Conservation (phyloP, 2,329 filamentous ascomycete genomes). For the Dactylellina sp. region DNA sequence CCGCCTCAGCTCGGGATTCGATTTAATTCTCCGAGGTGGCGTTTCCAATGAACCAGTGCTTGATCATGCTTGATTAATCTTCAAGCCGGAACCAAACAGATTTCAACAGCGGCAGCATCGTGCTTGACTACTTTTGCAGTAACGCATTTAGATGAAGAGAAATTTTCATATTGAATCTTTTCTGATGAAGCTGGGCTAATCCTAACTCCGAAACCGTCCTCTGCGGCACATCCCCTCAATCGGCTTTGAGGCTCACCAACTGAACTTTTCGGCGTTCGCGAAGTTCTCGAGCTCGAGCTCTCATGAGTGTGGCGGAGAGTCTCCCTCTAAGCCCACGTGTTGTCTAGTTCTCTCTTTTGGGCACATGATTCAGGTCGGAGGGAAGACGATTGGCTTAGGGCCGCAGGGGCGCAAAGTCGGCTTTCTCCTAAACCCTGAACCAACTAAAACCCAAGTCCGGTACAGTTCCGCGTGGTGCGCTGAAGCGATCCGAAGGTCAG, state of each 20-base stretch:
- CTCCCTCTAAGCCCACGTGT: conserved; percentile 5
- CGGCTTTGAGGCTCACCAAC: background rate
- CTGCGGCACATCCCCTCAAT: no score
- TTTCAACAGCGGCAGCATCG: no score
- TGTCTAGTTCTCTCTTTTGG: conserved; percentile 8
- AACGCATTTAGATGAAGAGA: no score
- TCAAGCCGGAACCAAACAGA: no score
- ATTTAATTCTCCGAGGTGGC: no score
- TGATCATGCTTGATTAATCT: no score
- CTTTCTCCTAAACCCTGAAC: conserved; percentile 14
- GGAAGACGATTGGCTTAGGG: conserved; percentile 28
- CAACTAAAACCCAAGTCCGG: conserved; percentile 1
- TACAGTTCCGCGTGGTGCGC: conserved; percentile 4
- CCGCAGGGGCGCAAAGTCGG: conserved; percentile 10
- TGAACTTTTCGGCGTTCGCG: conserved; percentile 5
- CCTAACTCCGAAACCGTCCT: background rate
- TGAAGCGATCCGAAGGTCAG: conserved; percentile 19
- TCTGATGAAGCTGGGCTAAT: no score
- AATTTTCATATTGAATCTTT: no score
- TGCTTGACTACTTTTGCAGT: no score
- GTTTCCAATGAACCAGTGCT: no score
- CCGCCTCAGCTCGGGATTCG: no score
- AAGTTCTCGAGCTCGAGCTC: conserved; percentile 23
- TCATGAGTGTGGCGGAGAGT: conserved; percentile 20
- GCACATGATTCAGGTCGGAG: conserved; percentile 33